Conservation (phyloP, 1,284 basidiomycete genomes). For the Ceratobasidium sp. region DNA sequence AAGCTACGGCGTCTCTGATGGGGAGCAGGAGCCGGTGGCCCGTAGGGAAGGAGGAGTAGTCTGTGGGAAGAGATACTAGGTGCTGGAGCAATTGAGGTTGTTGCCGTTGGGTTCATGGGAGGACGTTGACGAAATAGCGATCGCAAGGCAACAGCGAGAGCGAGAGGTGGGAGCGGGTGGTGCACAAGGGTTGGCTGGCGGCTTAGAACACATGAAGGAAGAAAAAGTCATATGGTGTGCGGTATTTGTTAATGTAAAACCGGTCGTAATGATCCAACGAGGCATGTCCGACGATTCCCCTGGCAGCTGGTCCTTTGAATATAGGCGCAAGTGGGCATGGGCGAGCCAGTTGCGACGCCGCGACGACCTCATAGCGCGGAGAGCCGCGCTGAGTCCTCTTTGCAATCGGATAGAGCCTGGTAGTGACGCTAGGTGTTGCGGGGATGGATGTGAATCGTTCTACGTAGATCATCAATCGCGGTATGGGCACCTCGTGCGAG, state of each 20-base stretch:
- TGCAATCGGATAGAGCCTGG: neutral
- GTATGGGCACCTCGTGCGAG: neutral
- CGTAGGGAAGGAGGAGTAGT: too few species aligned
- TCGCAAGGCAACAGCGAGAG: neutral
- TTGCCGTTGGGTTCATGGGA: too few species aligned
- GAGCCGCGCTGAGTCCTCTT: neutral
- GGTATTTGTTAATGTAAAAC: conserved; percentile 10
- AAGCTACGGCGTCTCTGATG: too few species aligned
- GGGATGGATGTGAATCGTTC: neutral
- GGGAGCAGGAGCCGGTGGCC: too few species aligned
- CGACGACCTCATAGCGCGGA: neutral
- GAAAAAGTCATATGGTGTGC: neutral
- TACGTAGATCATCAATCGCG: neutral
- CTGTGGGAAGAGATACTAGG: too few species aligned
- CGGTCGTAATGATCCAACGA: neutral
- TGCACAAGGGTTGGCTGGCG: too few species aligned
- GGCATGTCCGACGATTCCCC: neutral
- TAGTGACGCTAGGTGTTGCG: neutral
- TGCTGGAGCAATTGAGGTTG: too few species aligned
- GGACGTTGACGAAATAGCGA: too few species aligned
- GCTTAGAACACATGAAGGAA: neutral
- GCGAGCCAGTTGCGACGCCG: conserved; percentile 5
- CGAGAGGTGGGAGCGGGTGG: neutral
- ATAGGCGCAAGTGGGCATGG: conserved; percentile 2
- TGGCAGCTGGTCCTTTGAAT: neutral